Evolutionary conservation across 768 basidiomycete genomes (phyloP).

Genomic region (Serendipita sp.): DNA sequence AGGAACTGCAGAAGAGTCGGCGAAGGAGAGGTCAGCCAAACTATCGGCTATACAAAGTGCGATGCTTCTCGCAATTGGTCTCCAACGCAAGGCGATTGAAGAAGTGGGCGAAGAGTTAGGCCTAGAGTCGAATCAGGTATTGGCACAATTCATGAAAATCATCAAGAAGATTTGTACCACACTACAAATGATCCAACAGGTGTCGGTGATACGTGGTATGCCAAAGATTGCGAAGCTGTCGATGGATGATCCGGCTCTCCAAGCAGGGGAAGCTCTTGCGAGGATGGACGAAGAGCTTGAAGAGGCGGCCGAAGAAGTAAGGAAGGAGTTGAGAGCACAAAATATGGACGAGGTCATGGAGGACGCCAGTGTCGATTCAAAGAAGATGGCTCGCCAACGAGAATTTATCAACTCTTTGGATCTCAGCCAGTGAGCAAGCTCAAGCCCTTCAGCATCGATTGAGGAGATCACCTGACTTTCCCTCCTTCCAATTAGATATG

Average conservation of each 20-base stretch:
- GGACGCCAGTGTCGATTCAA: background rate
- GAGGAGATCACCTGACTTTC: slow-evolving; percentile 8
- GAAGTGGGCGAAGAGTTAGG: slow-evolving; percentile 52
- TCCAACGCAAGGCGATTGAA: slow-evolving; percentile 81
- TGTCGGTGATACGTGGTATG: slow-evolving; percentile 50
- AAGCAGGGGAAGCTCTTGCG: slow-evolving; percentile 13
- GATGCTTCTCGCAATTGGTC: slow-evolving; percentile 73
- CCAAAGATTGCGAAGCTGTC: slow-evolving; percentile 24
- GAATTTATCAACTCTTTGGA: slow-evolving; percentile 82
- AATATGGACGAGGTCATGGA: background rate
- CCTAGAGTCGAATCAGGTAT: slow-evolving; percentile 31
- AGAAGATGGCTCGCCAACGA: slow-evolving; percentile 39
- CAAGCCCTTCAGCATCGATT: background rate
- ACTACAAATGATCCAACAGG: slow-evolving; percentile 64
- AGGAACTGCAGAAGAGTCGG: slow-evolving; percentile 28
- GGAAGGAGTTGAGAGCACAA: slow-evolving; percentile 35
- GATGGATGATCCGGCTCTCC: slow-evolving; percentile 17
- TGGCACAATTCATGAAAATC: slow-evolving; percentile 85
- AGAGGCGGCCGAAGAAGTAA: slow-evolving; percentile 57
- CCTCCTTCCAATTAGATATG: slow-evolving; percentile 19
- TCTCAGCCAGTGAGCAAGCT: slow-evolving; percentile 56
- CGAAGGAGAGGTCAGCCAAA: slow-evolving; percentile 22
- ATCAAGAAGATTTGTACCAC: slow-evolving; percentile 68
- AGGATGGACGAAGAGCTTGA: slow-evolving; percentile 50
- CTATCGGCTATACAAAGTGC: slow-evolving; percentile 83